Evolutionary conservation across 768 basidiomycete genomes (phyloP).

Genomic region (Suillus occidentalis): DNA sequence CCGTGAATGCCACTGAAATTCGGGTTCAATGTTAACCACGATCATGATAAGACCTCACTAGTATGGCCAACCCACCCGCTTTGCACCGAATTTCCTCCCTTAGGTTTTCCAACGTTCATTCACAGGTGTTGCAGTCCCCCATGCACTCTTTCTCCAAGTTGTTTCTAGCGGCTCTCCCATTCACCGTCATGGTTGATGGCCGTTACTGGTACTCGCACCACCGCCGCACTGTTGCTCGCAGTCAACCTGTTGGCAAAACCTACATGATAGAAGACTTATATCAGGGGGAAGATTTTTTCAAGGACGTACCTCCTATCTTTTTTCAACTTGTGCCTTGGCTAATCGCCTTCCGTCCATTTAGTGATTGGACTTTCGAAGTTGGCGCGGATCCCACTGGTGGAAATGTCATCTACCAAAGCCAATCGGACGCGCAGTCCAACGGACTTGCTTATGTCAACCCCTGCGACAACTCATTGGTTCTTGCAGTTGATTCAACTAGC

Average conservation of each 20-base stretch:
- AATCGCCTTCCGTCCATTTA: conserved; percentile 26
- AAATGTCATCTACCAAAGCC: conserved; percentile 57
- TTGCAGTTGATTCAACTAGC: conserved; percentile 63
- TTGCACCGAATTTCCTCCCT: background rate
- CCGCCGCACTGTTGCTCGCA: conserved; percentile 20
- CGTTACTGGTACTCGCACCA: conserved; percentile 28
- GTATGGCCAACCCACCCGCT: background rate
- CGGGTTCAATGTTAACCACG: background rate
- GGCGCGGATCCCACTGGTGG: conserved; percentile 69
- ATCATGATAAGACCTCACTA: background rate
- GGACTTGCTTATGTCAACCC: conserved; percentile 62
- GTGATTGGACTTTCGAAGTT: conserved; percentile 68
- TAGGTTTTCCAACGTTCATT: background rate
- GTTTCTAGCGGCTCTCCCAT: conserved; percentile 31
- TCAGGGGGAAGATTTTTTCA: conserved; percentile 57
- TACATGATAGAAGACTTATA: conserved; percentile 42
- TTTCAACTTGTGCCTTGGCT: background rate
- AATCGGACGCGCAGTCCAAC: conserved; percentile 45
- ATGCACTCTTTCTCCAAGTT: conserved; percentile 34
- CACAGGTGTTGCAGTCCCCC: background rate
- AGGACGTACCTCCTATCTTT: conserved; percentile 39
- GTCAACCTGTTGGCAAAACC: conserved; percentile 20
- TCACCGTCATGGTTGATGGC: conserved; percentile 39
- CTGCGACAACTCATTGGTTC: conserved; percentile 50
- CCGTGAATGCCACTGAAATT: background rate